phyloP scores from a whole-genome alignment of 257 asterid genomes.

The Solanum bukasovii region DNA sequence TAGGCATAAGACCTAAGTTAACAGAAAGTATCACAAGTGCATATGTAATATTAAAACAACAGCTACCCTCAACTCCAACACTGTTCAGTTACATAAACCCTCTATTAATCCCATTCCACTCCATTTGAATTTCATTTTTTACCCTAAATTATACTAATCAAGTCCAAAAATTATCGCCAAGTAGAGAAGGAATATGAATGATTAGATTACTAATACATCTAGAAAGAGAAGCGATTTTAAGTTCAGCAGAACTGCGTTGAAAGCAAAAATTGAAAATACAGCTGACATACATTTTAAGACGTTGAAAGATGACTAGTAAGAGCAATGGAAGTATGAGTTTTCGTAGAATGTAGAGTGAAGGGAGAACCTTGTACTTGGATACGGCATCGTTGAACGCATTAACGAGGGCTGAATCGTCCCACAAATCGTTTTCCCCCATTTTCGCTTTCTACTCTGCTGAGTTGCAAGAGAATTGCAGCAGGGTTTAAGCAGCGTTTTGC shows the following conservation, averaged over 20 bases:
- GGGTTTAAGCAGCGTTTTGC: neutral
- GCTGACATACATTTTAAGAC: too few species aligned
- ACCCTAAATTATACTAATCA: neutral
- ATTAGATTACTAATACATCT: neutral
- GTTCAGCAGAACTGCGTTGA: neutral
- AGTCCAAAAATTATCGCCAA: neutral
- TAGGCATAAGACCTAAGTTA: too few species aligned
- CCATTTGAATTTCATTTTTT: neutral
- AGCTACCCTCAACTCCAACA: neutral
- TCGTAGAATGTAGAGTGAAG: neutral
- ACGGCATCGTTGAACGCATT: slow-evolving; percentile 56
- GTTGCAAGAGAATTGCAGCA: neutral
- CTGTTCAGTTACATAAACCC: neutral
- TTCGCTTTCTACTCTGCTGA: neutral
- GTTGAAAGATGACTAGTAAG: too few species aligned
- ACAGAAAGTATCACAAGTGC: neutral
- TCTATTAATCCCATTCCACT: neutral
- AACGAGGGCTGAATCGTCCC: slow-evolving; percentile 77
- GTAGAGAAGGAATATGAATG: neutral
- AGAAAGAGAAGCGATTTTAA: neutral
- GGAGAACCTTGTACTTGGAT: slow-evolving; percentile 48
- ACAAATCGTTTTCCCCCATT: slow-evolving; percentile 51
- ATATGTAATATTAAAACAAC: neutral
- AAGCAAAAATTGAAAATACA: neutral
- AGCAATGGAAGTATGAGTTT: neutral